Conservation (phyloP, 164 flowering plant species). For the Brasenia schreberi region DNA sequence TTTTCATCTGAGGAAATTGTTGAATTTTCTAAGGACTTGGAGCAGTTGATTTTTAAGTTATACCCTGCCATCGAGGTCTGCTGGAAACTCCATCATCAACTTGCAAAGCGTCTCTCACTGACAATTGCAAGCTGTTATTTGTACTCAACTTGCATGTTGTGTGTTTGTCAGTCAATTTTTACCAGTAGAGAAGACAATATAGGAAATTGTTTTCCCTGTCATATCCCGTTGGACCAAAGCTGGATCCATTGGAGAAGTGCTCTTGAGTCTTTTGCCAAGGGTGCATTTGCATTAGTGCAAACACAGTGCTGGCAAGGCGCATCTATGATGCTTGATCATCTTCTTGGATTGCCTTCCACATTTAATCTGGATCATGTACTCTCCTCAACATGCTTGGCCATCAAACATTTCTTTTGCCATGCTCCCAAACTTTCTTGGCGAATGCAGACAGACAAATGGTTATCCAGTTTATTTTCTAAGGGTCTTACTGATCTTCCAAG, state of each 20-base stretch:
- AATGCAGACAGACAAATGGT: conserved; percentile 62
- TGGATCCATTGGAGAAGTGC: conserved; percentile 40
- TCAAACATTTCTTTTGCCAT: conserved; percentile 35
- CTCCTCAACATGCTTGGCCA: conserved; percentile 36
- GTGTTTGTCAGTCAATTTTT: conserved; percentile 16
- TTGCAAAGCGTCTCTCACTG: conserved; percentile 43
- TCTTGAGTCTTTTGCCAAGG: conserved; percentile 43
- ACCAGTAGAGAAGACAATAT: conserved; percentile 13
- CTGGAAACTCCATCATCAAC: conserved; percentile 65
- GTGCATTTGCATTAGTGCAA: conserved; percentile 28
- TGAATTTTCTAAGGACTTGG: conserved; percentile 31
- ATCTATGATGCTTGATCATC: conserved; percentile 55
- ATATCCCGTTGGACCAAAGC: conserved; percentile 3
- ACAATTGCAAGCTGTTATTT: conserved; percentile 42
- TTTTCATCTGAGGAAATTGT: conserved; percentile 34
- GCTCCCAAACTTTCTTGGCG: conserved; percentile 78
- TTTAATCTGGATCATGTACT: conserved; percentile 40
- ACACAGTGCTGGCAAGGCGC: conserved; percentile 74
- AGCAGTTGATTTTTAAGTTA: conserved; percentile 39
- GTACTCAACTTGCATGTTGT: conserved; percentile 45
- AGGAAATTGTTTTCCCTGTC: conserved; percentile 11
- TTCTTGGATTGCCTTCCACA: conserved; percentile 39
- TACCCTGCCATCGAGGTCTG: conserved; percentile 48
- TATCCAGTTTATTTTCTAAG: conserved; percentile 40
- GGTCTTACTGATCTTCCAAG: conserved; percentile 27